Base-by-base conservation (phyloP, 164 flowering plant species). In the Sextonia rubra region DNA sequence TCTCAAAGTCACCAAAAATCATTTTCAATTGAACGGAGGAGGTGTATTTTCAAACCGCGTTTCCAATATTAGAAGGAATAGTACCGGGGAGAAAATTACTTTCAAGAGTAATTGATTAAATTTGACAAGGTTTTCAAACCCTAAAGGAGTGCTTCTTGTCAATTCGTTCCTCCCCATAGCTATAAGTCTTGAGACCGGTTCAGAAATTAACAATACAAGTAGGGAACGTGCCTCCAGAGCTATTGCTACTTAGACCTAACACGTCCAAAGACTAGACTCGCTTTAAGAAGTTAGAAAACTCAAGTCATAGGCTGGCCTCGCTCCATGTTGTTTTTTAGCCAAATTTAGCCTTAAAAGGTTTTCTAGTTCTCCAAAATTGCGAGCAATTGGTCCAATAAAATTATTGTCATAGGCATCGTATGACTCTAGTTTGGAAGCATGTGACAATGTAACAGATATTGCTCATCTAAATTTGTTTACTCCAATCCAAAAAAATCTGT, bases 331-430 rank as follows among this genome's bases (percentile, higher is more conserved):
- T 12, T 71, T 71, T 5, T 14, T 8, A 5, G 61, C 47, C 3
- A 71, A 18, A 18, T 0, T 11, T 3, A 71, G n/a, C 3, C n/a
- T 61, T 6, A 1, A 3, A 12, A 71, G 74, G 47, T 18, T 6
- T 18, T 29, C 47, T 29, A 71, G 62, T 17, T n/a, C 26, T 9
- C 74, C 68, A 0, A 79, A 55, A 25, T 18, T 66, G 26, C 37
- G 15, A 32, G 74, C 64, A 2, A 70, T 48, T 3, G 26, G 27
- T 9, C 78, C 79, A 23, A 30, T 66, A 9, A 79, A 63, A 62
- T 63, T 7, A 37, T 74, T 68, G 30, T 58, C 4, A 25, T 32
- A 14, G 60, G 68, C 60, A 26, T 68, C 26, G 22, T 37, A 8
- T 26, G 0, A 64, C 24, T 4, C 20, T 9, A 74, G 47, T 9